A percentile compares a stretch with the other conserved stretches of the same genome.
These are phyloP conservation scores for Capronia americana DNA, from an alignment of 2,329 filamentous ascomycete species.

Conservation along the genomic window DNA sequence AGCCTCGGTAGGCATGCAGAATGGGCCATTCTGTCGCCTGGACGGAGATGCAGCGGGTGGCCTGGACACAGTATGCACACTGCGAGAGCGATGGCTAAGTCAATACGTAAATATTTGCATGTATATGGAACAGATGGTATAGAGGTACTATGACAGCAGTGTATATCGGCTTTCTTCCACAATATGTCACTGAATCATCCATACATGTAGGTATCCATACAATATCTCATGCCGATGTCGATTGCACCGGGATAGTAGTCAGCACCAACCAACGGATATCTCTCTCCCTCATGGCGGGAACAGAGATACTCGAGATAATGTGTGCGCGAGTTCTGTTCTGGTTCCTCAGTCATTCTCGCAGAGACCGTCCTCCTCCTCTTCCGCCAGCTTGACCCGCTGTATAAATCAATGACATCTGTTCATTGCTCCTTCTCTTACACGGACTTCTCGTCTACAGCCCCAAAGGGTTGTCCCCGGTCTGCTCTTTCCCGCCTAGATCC, in stretches of 20 bases:
- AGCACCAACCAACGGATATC: too few species aligned
- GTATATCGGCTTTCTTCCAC: too few species aligned
- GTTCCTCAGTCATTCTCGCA: neutral
- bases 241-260: too few species aligned
- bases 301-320: too few species aligned
- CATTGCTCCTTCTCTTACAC: neutral
- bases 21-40: neutral
- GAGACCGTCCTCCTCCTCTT: neutral
- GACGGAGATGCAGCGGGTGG: too few species aligned
- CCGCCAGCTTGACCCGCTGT: neutral
- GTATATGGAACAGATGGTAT: too few species aligned
- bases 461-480: conserved; percentile 40
- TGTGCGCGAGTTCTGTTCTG: neutral
- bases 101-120: too few species aligned
- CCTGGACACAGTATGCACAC: neutral
- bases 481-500: conserved; percentile 40
- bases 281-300: too few species aligned
- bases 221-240: too few species aligned
- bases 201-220: too few species aligned
- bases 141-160: too few species aligned
- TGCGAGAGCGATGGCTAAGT: neutral
- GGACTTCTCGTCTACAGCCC: conserved; percentile 31
- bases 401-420: neutral
- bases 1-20: conserved; percentile 6
- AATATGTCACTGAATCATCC: too few species aligned